A percentile compares a stretch with the other conserved stretches of the same genome.
phyloP scores from a whole-genome alignment of 202 grass and related monocot species.

The Elaeis oleifera region DNA sequence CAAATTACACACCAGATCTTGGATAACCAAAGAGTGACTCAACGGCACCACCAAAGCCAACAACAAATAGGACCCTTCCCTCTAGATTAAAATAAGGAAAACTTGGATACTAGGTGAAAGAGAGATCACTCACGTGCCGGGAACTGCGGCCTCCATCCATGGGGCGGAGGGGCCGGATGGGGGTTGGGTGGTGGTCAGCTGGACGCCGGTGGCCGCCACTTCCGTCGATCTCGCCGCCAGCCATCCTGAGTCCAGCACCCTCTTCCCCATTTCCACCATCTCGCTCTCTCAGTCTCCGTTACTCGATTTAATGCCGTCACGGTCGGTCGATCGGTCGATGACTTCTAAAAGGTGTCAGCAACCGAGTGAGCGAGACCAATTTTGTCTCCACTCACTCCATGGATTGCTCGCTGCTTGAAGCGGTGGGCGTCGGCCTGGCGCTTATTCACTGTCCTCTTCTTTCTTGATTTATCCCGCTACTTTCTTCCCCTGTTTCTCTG shows the following conservation, averaged over 20 bases:
- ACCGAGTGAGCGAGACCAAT: no score
- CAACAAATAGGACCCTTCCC: background rate
- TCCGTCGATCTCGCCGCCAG: slow-evolving; percentile 80
- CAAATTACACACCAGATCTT: no score
- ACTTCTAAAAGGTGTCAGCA: no score
- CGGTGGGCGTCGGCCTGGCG: no score
- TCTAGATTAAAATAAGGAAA: background rate
- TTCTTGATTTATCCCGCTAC: no score
- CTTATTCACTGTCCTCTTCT: no score
- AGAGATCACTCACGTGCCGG: slow-evolving; percentile 56
- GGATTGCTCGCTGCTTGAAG: no score
- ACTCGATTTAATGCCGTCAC: no score
- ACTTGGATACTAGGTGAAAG: background rate
- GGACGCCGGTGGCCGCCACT: slow-evolving; percentile 58
- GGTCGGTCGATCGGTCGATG: no score
- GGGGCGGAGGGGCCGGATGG: slow-evolving; percentile 27
- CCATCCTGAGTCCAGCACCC: slow-evolving; percentile 70
- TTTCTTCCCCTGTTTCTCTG: no score
- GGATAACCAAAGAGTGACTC: no score
- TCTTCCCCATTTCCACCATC: slow-evolving; percentile 38
- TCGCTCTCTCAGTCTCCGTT: background rate
- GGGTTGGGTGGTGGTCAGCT: slow-evolving; percentile 78
- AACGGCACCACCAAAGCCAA: background rate
- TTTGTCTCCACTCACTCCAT: no score
- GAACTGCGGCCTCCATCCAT: slow-evolving; percentile 70